These are phyloP conservation scores for Populus nigra DNA, from an alignment of 345 rosid species.

Conservation along the genomic window DNA sequence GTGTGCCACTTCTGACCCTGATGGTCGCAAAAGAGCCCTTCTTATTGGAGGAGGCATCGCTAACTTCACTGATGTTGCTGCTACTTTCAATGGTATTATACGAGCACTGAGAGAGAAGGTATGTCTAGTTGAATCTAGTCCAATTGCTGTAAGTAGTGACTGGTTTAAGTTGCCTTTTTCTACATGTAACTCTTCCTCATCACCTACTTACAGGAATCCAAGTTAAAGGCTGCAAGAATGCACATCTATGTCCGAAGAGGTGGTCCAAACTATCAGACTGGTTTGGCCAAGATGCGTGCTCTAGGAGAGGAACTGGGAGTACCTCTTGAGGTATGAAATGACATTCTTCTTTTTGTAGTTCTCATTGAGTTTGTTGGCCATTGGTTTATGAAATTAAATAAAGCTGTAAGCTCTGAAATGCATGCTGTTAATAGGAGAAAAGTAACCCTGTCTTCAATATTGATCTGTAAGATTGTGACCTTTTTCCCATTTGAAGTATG, in stretches of 20 bases:
- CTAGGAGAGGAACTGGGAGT: slow-evolving; percentile 81
- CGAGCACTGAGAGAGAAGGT: slow-evolving; percentile 93
- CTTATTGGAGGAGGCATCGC: slow-evolving; percentile 98
- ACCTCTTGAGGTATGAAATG: slow-evolving; percentile 67
- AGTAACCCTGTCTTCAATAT: not conserved
- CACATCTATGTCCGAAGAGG: slow-evolving; percentile 93
- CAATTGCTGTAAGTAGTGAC: not conserved
- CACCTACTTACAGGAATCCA: slow-evolving; percentile 54
- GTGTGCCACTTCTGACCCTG: slow-evolving; percentile 94
- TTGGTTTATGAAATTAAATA: not conserved
- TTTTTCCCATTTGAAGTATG: not conserved
- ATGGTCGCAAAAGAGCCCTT: slow-evolving; percentile 90
- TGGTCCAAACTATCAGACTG: slow-evolving; percentile 91
- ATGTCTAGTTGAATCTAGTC: not conserved
- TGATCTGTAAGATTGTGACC: not conserved
- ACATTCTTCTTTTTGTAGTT: not conserved
- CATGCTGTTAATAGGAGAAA: not conserved
- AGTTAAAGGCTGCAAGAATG: slow-evolving; percentile 89
- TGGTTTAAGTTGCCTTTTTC: not conserved
- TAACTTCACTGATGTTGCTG: slow-evolving; percentile 93
- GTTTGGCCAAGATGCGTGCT: slow-evolving; percentile 77
- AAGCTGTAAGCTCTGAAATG: not conserved
- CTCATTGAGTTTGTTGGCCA: not conserved
- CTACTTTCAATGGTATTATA: slow-evolving; percentile 92
- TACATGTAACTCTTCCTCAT: not conserved